phyloP scores from a whole-genome alignment of 2,329 filamentous ascomycete species.

The Colletotrichum gloeosporioides region DNA sequence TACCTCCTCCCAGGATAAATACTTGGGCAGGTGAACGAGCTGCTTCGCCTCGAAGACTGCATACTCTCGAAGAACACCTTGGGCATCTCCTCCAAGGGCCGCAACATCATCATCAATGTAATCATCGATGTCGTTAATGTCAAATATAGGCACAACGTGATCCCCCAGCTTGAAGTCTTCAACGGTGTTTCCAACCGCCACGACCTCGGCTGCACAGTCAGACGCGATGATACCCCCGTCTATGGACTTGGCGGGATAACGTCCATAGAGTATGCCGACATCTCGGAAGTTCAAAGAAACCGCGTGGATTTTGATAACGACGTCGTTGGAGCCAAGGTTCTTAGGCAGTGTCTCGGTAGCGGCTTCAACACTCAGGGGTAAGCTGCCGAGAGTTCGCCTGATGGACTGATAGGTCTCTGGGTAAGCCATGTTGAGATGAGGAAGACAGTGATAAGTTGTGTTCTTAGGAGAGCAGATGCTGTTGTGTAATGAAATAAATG shows the following conservation, averaged over 20 bases:
- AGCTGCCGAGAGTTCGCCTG: not conserved
- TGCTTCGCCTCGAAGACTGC: conserved; percentile 23
- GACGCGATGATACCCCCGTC: conserved; percentile 24
- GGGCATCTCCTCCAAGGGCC: conserved; percentile 21
- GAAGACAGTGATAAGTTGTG: not conserved
- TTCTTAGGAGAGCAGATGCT: not conserved
- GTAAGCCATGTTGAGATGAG: not conserved
- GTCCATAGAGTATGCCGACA: conserved; percentile 29
- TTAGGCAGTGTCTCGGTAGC: not conserved
- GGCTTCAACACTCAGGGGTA: not conserved
- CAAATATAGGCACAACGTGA: conserved; percentile 7
- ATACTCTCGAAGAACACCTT: conserved; percentile 28
- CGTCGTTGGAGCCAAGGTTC: not conserved
- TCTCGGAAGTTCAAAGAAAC: conserved; percentile 27
- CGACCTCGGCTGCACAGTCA: conserved; percentile 28
- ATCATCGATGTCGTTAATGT: conserved; percentile 11
- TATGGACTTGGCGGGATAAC: conserved; percentile 22
- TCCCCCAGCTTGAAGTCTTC: conserved; percentile 26
- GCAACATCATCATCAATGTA: not conserved
- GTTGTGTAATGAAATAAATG: not conserved
- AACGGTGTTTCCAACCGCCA: conserved; percentile 25
- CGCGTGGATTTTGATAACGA: not conserved
- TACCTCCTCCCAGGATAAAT: not conserved
- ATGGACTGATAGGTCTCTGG: not conserved
- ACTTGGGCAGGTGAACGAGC: conserved; percentile 24